These are phyloP conservation scores for Pseudocohnilembus persalinus DNA, from an alignment of 169 alveolate genomes.

Conservation along the genomic window DNA sequence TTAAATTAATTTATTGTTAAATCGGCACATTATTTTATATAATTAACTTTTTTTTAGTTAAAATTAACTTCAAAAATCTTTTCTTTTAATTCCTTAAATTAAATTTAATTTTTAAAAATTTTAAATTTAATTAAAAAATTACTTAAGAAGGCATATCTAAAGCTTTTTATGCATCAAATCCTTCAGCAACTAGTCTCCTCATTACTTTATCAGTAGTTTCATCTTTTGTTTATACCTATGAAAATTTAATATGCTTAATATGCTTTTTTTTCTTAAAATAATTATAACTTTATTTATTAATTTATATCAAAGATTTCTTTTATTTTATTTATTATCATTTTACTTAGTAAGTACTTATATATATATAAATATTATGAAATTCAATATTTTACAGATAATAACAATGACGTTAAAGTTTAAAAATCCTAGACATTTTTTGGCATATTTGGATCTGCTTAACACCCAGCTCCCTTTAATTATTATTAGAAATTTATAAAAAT, in stretches of 20 bases:
- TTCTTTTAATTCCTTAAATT: slow-evolving; percentile 62
- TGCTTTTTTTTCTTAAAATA: no score
- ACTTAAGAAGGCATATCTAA: slow-evolving; percentile 61
- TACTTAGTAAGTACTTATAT: neutral
- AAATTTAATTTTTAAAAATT: no score
- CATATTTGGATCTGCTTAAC: neutral
- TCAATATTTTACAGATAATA: neutral
- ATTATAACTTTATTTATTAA: no score
- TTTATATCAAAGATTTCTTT: no score
- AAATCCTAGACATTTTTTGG: neutral
- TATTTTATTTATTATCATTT: no score
- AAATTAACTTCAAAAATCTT: slow-evolving; percentile 91
- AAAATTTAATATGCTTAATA: no score
- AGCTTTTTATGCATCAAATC: slow-evolving; percentile 57
- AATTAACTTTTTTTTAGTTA: slow-evolving; percentile 91
- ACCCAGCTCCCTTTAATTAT: neutral
- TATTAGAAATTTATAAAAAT: no score
- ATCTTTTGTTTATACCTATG: slow-evolving; percentile 68
- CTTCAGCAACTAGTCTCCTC: slow-evolving; percentile 48
- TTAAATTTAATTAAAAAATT: no score
- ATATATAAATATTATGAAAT: no score
- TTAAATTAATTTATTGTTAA: slow-evolving; percentile 81
- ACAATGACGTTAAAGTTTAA: neutral
- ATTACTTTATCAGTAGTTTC: slow-evolving; percentile 65
- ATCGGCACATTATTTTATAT: slow-evolving; percentile 85